Base-by-base conservation (phyloP, 2,329 filamentous ascomycete genomes). In the Colletotrichum theobromicola region DNA sequence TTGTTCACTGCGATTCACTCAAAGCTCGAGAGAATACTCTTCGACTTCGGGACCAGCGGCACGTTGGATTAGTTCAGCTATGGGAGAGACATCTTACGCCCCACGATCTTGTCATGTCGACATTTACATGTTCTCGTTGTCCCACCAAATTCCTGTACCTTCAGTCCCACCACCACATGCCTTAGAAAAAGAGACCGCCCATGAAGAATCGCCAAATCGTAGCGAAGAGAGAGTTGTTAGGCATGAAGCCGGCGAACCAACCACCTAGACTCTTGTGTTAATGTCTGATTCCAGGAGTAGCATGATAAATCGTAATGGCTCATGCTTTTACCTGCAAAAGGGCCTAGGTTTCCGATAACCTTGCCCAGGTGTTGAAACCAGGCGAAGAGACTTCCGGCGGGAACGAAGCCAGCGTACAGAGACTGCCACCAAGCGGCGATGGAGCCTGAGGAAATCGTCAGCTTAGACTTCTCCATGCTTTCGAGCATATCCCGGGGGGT, bases 401-500 rank as follows among this genome's bases (percentile, higher is more conserved):
- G 63, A 2, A 35, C 63, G 21, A 15, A 32, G 15, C 28, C 4
- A 28, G 28, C 30, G 57, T 10, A 5, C 2, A 12, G n/a, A 32
- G 57, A 30, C 30, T 60, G 30, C 57, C 57, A 60, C 57, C 57
- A 60, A 13, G 57, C 57, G 12, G 57, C 4, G 2, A 34, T n/a
- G 15, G 6, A 32, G 4, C 30, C 57, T 60, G 0, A 24, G 12
- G 1, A 10, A 32, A 24, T 16, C 4, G 6, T 60, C 18, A 34
- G 30, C 5, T 60, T 28, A 21, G 15, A 16, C 21, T 46, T 4
- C 7, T 4, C 0, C 3, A 21, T 21, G n/a, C 2, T 4, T 21
- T 9, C 42, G 2, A 7, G 3, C 4, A 4, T 46, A 21, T 0
- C 0, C 1, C 18, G 2, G n/a, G 37, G 10, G 21, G 21, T 9